A percentile compares a stretch with the other conserved stretches of the same genome.
Evolutionary conservation across 2,329 filamentous ascomycete genomes (phyloP).

Genomic region (Hypomyces rosellus): DNA sequence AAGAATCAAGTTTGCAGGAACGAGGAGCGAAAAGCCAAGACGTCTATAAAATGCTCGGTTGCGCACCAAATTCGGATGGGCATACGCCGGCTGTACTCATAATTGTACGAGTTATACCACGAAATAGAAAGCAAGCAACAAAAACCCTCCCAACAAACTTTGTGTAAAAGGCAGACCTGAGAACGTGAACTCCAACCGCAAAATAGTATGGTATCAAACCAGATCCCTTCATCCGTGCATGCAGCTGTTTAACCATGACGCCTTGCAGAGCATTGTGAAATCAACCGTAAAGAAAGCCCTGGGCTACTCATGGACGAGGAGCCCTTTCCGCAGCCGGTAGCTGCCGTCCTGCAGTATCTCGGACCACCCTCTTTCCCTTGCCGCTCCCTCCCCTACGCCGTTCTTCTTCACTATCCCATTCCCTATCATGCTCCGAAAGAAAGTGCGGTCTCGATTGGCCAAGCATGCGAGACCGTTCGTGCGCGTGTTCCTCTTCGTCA

Average conservation of each 20-base stretch:
- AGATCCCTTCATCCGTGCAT: slow-evolving; percentile 13
- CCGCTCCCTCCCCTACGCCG: slow-evolving; percentile 32
- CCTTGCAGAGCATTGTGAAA: slow-evolving; percentile 10
- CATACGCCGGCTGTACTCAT: slow-evolving; percentile 26
- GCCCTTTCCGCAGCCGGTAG: slow-evolving; percentile 49
- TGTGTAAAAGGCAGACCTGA: no score
- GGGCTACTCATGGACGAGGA: slow-evolving; percentile 25
- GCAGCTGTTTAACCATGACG: slow-evolving; percentile 18
- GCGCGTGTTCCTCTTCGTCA: slow-evolving; percentile 43
- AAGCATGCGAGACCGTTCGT: slow-evolving; percentile 56
- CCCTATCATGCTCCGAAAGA: slow-evolving; percentile 22
- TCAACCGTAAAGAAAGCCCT: not conserved
- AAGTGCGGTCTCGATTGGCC: slow-evolving; percentile 30
- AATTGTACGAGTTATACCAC: slow-evolving; percentile 29
- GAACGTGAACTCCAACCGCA: slow-evolving; percentile 4
- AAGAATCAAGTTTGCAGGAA: slow-evolving; percentile 91
- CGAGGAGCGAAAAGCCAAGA: slow-evolving; percentile 76
- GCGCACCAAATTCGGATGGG: slow-evolving; percentile 5
- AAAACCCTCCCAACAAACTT: not conserved
- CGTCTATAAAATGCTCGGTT: slow-evolving; percentile 48
- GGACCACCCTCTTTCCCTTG: slow-evolving; percentile 39
- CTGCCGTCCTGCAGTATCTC: slow-evolving; percentile 45
- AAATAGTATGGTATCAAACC: slow-evolving; percentile 21
- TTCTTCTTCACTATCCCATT: slow-evolving; percentile 43
- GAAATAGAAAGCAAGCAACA: slow-evolving; percentile 14